Base-by-base conservation (phyloP, 2,329 filamentous ascomycete genomes). In the Ophiostoma populinum region DNA sequence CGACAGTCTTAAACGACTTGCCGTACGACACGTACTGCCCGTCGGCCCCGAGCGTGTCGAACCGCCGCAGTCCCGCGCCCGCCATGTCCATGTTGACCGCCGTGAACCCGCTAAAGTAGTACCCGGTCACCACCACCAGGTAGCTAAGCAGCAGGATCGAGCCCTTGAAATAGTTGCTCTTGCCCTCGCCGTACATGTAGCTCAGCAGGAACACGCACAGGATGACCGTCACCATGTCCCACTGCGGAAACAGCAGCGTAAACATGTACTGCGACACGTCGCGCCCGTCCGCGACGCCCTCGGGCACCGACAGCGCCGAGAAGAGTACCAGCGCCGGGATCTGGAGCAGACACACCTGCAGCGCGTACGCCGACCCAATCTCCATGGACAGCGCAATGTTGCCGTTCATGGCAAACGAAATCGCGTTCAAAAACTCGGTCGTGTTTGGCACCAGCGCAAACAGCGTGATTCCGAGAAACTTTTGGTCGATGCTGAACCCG, bases 141-240 rank as follows among this genome's bases (percentile, higher is more conserved):
- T 98, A 98, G 22, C 82, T 90, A 34, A 98, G 62, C 43, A 95
- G 74, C 35, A 98, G 65, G 46, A 95, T 94, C 44, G 82, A 92
- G 34, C 90, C 90, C 62, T 98, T 98, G 72, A 98, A 98, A 57
- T 98, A 98, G 57, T 98, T 98, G 63, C 86, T 95, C 71, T 98
- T 98, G 26, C 90, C 90, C 58, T 98, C 90, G 34, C 87, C 82
- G 48, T 95, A 92, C 64, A 98, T 87, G 62, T 95, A 93, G 49
- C 85, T 93, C 45, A 98, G 72, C 38, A 98, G 61, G 61, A 98
- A 93, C 13, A 98, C 85, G 49, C 87, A 94, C 12, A 98, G 61
- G 40, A 95, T 93, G 12, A 95, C 83, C 1, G 82, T 93, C 10
- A 95, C 77, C 82, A 98, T 92, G 54, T 98, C 90, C 87, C 87